A percentile compares a stretch with the other conserved stretches of the same genome.
Conservation (phyloP, 345 rosid genomes). For the Salix arbutifolia region DNA sequence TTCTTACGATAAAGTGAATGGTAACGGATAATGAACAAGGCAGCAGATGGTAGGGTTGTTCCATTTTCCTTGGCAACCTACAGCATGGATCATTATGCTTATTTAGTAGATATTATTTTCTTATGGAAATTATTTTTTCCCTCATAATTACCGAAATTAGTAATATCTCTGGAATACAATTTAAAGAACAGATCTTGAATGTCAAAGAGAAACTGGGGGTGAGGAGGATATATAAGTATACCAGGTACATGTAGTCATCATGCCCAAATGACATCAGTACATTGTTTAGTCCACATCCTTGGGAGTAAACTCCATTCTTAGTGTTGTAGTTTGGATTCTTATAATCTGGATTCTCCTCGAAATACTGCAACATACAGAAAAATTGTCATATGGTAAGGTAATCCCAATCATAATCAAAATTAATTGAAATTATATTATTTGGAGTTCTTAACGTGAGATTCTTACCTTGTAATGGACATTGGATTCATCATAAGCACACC, state of each 20-base stretch:
- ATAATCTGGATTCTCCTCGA: conserved; percentile 51
- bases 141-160: no score
- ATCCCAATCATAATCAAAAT: no score
- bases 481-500: conserved; percentile 57
- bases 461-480: conserved; percentile 67
- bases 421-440: no score
- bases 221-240: conserved; percentile 5
- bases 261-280: conserved; percentile 79
- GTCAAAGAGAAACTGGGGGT: no score
- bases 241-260: conserved; percentile 85
- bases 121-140: no score
- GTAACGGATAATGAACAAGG: conserved; percentile 59
- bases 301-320: conserved; percentile 54
- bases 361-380: conserved; percentile 37
- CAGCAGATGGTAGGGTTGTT: conserved; percentile 63
- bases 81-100: neutral
- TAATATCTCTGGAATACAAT: no score
- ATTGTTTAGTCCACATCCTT: conserved; percentile 71
- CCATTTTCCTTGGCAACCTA: conserved; percentile 79
- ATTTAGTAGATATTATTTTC: neutral
- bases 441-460: no score
- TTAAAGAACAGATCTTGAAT: no score
- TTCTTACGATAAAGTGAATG: conserved; percentile 76
- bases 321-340: conserved; percentile 47
- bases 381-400: no score